phyloP scores from a whole-genome alignment of 2,329 filamentous ascomycete species.

The Colletotrichum euphorbiae region DNA sequence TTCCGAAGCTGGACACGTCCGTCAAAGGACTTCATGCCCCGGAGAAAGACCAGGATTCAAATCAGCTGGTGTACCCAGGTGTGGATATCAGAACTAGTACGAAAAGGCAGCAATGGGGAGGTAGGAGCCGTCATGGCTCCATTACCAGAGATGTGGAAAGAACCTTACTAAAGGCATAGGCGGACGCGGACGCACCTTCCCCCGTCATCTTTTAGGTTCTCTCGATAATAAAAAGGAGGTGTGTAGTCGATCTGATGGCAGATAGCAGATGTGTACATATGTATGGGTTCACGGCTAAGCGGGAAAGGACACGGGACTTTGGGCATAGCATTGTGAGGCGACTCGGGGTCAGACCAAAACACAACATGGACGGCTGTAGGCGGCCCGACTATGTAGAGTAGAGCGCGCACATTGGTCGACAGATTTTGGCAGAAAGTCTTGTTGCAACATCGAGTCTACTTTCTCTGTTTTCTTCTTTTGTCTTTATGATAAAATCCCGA shows the following conservation, averaged over 20 bases:
- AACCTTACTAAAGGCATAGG: not conserved
- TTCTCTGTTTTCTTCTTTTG: slow-evolving; percentile 10
- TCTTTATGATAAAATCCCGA: no score
- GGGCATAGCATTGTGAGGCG: slow-evolving; percentile 34
- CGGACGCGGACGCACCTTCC: not conserved
- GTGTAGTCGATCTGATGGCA: slow-evolving; percentile 19
- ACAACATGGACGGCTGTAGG: not conserved
- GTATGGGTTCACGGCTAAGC: slow-evolving; percentile 28
- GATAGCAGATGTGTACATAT: slow-evolving; percentile 26
- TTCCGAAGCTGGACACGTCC: not conserved
- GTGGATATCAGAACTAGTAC: no score
- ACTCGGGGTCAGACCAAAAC: slow-evolving; percentile 3
- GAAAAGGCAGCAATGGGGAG: not conserved
- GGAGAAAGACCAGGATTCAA: no score
- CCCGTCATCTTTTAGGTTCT: slow-evolving; percentile 28
- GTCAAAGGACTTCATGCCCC: not conserved
- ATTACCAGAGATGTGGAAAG: not conserved
- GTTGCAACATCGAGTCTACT: slow-evolving; percentile 4
- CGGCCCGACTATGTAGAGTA: slow-evolving; percentile 6
- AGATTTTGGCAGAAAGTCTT: not conserved
- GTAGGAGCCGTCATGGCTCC: not conserved
- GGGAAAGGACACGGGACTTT: slow-evolving; percentile 31
- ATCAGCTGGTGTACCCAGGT: no score
- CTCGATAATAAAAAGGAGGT: not conserved
- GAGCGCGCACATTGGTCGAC: slow-evolving; percentile 7